A percentile compares a stretch with the other conserved stretches of the same genome.
These are phyloP conservation scores for Tetrahymena malaccensis DNA, from an alignment of 73 alveolate species.

Conservation along the genomic window DNA sequence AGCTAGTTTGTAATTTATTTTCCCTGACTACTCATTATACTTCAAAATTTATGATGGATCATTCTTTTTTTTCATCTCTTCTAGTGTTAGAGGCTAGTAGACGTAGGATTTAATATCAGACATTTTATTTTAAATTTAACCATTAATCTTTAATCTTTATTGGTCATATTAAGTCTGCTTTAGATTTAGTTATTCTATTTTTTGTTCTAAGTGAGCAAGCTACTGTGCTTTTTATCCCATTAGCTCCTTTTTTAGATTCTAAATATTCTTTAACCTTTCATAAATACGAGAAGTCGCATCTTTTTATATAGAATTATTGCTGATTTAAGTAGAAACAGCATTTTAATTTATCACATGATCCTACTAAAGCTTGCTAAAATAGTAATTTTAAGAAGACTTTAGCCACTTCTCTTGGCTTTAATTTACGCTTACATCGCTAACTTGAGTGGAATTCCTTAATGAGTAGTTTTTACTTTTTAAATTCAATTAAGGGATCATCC, in stretches of 20 bases:
- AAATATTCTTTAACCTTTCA: neutral
- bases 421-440: neutral
- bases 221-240: neutral
- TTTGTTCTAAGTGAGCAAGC: neutral
- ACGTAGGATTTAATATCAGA: neutral
- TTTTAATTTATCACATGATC: neutral
- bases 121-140: neutral
- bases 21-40: neutral
- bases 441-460: neutral
- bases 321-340: neutral
- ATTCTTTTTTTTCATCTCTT: neutral
- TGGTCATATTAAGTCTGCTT: neutral
- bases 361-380: neutral
- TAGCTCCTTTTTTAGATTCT: neutral
- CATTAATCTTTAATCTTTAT: neutral
- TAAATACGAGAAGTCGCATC: neutral
- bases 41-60: neutral
- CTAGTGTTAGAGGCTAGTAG: neutral
- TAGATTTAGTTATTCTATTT: neutral
- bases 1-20: neutral
- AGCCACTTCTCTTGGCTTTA: neutral
- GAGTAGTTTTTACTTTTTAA: neutral
- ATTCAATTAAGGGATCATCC: neutral
- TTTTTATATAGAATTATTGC: neutral
- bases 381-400: neutral